Evolutionary conservation across 352 stramenopile genomes (phyloP).

Genomic region (Phytophthora citricola): DNA sequence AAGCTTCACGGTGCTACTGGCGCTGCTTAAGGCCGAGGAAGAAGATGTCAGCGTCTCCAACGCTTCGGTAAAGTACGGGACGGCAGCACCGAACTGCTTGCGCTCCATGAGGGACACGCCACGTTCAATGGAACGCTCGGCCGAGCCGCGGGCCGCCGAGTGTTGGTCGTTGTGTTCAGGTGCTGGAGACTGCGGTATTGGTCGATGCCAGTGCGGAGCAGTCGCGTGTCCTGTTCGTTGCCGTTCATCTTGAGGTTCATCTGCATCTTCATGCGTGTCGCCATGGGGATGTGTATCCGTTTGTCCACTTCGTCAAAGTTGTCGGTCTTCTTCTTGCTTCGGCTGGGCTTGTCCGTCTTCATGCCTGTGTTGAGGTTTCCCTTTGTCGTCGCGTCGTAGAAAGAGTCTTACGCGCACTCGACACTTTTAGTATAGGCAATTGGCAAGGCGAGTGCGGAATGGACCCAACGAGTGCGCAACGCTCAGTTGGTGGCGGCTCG

Average conservation of each 20-base stretch:
- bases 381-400: background rate
- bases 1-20: slow-evolving; percentile 52
- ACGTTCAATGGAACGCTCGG: slow-evolving; percentile 38
- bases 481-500: background rate
- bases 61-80: slow-evolving; percentile 65
- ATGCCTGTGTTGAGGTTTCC: slow-evolving; percentile 14
- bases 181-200: slow-evolving; percentile 73
- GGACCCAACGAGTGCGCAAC: slow-evolving; percentile 6
- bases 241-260: slow-evolving; percentile 50
- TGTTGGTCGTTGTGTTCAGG: slow-evolving; percentile 17
- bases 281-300: slow-evolving; percentile 75
- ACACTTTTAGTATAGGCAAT: slow-evolving; percentile 13
- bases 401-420: slow-evolving; percentile 1
- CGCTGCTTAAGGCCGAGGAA: slow-evolving; percentile 12
- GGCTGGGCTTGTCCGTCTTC: slow-evolving; percentile 32
- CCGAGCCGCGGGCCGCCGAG: slow-evolving; percentile 13
- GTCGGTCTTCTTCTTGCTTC: slow-evolving; percentile 32
- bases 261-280: slow-evolving; percentile 56
- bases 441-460: slow-evolving; percentile 15
- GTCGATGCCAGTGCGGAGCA: slow-evolving; percentile 67
- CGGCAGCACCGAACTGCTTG: slow-evolving; percentile 64
- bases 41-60: slow-evolving; percentile 32
- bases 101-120: slow-evolving; percentile 56
- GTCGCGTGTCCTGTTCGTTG: slow-evolving; percentile 26
- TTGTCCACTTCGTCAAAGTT: slow-evolving; percentile 67